Percentiles rank a stretch among this genome's conserved stretches.
Conservation (phyloP, 2,329 filamentous ascomycete species). For the Basipetospora chlamydospora region DNA sequence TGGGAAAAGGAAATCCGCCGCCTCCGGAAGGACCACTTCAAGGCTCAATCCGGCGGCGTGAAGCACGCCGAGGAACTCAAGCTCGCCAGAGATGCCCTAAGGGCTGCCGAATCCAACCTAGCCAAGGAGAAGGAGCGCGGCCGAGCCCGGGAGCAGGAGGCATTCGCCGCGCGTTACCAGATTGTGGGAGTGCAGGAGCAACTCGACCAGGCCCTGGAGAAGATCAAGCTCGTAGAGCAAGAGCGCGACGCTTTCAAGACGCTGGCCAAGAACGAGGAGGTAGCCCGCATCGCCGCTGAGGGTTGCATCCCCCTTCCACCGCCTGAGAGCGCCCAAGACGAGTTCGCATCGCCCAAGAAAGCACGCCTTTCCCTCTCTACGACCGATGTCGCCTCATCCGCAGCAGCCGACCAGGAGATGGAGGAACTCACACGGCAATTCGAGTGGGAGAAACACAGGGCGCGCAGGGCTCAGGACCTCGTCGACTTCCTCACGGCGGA, state of each 20-base stretch:
- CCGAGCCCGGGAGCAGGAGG: conserved; percentile 50
- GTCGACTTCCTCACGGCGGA: conserved; percentile 65
- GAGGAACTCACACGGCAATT: conserved; percentile 38
- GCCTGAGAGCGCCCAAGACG: conserved; percentile 37
- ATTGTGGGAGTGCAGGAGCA: conserved; percentile 53
- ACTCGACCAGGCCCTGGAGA: conserved; percentile 47
- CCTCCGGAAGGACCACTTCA: conserved; percentile 59
- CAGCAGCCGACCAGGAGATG: conserved; percentile 41
- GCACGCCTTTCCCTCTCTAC: conserved; percentile 30
- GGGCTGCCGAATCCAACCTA: conserved; percentile 42
- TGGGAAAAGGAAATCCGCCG: conserved; percentile 64
- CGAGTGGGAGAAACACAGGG: conserved; percentile 46
- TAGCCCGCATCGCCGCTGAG: conserved; percentile 57
- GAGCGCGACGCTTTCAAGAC: conserved; percentile 63
- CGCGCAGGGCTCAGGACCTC: conserved; percentile 55
- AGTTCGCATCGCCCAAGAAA: conserved; percentile 48
- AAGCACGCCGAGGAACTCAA: conserved; percentile 65
- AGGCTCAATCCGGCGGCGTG: conserved; percentile 53
- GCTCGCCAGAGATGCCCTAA: conserved; percentile 36
- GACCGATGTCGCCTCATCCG: conserved; percentile 38
- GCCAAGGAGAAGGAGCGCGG: conserved; percentile 49
- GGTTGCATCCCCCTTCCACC: conserved; percentile 52
- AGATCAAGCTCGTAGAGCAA: conserved; percentile 51
- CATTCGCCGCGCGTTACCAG: conserved; percentile 51
- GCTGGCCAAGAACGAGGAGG: conserved; percentile 57